Percentiles rank a stretch among this genome's conserved stretches.
phyloP scores from a whole-genome alignment of 2,329 filamentous ascomycete species.

The Cladosporium sp. region DNA sequence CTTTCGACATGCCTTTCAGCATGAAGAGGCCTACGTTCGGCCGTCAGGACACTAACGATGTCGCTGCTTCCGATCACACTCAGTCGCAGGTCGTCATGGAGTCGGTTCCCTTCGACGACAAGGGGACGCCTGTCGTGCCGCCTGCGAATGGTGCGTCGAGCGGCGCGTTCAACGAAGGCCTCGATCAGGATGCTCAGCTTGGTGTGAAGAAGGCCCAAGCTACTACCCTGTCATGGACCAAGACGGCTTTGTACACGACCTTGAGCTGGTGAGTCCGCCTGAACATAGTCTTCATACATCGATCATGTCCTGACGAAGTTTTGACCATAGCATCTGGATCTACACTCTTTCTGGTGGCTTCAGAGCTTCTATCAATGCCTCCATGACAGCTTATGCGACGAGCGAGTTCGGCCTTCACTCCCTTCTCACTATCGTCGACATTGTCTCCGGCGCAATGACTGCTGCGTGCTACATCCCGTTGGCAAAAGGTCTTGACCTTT shows the following conservation, averaged over 20 bases:
- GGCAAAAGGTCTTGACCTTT: slow-evolving; percentile 67
- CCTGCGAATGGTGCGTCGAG: not conserved
- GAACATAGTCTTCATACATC: not conserved
- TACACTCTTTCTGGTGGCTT: slow-evolving; percentile 40
- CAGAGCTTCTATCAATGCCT: slow-evolving; percentile 33
- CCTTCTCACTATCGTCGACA: slow-evolving; percentile 46
- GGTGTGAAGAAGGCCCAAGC: slow-evolving; percentile 21
- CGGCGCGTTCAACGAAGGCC: not conserved
- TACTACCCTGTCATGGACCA: slow-evolving; percentile 13
- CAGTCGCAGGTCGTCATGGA: slow-evolving; percentile 5
- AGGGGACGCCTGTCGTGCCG: not conserved
- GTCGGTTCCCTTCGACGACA: slow-evolving; percentile 6
- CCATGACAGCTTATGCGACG: slow-evolving; percentile 35
- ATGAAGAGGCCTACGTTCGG: slow-evolving; percentile 13
- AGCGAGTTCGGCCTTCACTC: slow-evolving; percentile 33
- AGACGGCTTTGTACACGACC: slow-evolving; percentile 15
- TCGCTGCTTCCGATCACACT: not conserved
- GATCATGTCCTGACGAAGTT: slow-evolving; percentile 26
- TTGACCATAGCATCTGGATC: slow-evolving; percentile 39
- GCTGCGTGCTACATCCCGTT: slow-evolving; percentile 59
- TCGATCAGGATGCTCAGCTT: slow-evolving; percentile 20
- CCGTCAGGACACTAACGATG: slow-evolving; percentile 10
- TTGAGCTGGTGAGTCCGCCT: slow-evolving; percentile 33
- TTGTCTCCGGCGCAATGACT: slow-evolving; percentile 53
- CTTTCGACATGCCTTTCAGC: slow-evolving; percentile 3